Percentiles rank a stretch among this genome's conserved stretches.
phyloP scores from a whole-genome alignment of 352 stramenopile genomes.

The Phytophthora megakarya region DNA sequence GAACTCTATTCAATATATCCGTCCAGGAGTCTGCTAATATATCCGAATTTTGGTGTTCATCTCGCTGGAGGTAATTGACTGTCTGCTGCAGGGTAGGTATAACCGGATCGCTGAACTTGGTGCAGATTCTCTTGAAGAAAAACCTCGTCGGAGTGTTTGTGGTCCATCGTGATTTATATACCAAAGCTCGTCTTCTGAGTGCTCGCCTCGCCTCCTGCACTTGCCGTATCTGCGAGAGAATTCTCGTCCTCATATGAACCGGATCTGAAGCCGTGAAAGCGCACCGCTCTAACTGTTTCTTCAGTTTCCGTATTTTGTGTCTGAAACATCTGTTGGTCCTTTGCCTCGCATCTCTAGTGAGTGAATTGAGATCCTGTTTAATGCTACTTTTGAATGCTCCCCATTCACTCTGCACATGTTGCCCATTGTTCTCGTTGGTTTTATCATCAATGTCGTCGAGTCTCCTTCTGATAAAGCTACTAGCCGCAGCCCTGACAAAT shows the following conservation, averaged over 20 bases:
- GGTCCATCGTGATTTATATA: not conserved
- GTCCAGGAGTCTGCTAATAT: constrained; percentile 1
- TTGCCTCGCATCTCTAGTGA: not conserved
- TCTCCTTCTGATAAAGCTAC: not conserved
- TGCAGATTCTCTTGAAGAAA: constrained; percentile 13
- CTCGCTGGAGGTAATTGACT: too few relatives aligned
- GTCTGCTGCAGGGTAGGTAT: constrained; percentile 5
- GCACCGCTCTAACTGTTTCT: too few relatives aligned
- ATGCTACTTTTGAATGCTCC: not conserved
- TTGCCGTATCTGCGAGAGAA: too few relatives aligned
- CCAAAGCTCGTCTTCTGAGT: not conserved
- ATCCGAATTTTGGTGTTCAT: constrained; percentile 1
- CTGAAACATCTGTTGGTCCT: not conserved
- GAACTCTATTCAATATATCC: not conserved
- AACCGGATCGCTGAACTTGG: constrained; percentile 1
- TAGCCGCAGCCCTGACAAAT: not conserved
- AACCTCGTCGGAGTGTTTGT: too few relatives aligned
- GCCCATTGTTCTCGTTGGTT: not conserved
- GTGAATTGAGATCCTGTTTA: not conserved
- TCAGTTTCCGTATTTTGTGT: not conserved
- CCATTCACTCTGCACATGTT: not conserved
- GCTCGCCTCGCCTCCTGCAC: not conserved
- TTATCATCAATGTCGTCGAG: too few relatives aligned
- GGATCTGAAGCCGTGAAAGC: too few relatives aligned
- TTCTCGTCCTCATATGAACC: too few relatives aligned